A percentile compares a stretch with the other conserved stretches of the same genome.
These are phyloP conservation scores for Phytophthora vignae DNA, from an alignment of 352 stramenopile genomes.

Conservation along the genomic window DNA sequence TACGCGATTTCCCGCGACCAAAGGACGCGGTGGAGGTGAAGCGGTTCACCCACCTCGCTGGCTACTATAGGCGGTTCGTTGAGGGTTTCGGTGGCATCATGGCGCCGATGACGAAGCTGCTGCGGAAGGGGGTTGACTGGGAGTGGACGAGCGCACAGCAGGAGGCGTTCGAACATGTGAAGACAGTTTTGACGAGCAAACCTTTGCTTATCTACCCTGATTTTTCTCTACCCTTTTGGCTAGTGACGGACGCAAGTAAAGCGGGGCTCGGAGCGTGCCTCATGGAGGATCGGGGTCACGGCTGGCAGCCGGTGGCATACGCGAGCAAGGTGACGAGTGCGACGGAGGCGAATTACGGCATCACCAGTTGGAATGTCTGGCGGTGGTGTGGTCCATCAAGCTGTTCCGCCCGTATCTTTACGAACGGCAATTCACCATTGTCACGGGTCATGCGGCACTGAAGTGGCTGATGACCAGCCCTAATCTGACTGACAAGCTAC, in stretches of 20 bases:
- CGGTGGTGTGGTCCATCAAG: too few relatives aligned
- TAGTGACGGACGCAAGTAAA: slow-evolving; percentile 1
- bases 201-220: too few relatives aligned
- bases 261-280: neutral
- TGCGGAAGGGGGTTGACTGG: too few relatives aligned
- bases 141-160: too few relatives aligned
- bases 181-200: neutral
- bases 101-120: too few relatives aligned
- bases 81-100: too few relatives aligned
- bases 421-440: too few relatives aligned
- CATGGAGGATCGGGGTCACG: neutral
- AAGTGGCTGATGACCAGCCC: slow-evolving; percentile 2
- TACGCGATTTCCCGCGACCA: neutral
- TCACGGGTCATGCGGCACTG: too few relatives aligned
- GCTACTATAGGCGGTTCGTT: too few relatives aligned
- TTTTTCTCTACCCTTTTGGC: neutral
- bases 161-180: neutral
- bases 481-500: slow-evolving; percentile 6
- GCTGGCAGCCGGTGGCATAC: neutral
- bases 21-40: neutral
- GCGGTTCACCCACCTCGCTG: neutral
- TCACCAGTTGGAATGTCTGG: neutral
- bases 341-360: neutral
- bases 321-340: neutral
- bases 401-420: too few relatives aligned